Percentiles rank a stretch among this genome's conserved stretches.
phyloP scores from a whole-genome alignment of 352 stramenopile genomes.

The Pythium periplocum region DNA sequence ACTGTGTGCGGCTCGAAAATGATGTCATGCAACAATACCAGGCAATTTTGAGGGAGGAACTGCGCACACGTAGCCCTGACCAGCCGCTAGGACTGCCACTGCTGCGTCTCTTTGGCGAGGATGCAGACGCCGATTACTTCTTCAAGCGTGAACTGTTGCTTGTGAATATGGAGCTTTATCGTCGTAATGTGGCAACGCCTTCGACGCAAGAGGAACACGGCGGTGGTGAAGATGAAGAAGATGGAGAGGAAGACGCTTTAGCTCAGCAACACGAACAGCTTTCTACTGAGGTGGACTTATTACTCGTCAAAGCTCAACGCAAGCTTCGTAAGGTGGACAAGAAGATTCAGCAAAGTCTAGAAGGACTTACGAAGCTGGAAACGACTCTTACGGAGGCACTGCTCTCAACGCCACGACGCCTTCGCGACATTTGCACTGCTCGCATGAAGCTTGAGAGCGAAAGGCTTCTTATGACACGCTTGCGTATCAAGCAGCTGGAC shows the following conservation, averaged over 20 bases:
- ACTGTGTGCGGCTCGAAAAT: constrained; percentile 28
- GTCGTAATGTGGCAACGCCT: constrained; percentile 1
- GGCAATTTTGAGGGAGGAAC: constrained; percentile 16
- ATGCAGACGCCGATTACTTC: constrained; percentile 38
- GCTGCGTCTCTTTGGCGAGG: constrained; percentile 37
- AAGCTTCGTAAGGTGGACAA: constrained; percentile 57
- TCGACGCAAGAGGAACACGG: constrained; percentile 10
- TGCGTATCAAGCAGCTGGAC: constrained; percentile 35
- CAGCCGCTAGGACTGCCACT: constrained; percentile 11
- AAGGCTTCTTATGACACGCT: constrained; percentile 24
- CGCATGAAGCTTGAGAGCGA: constrained; percentile 29
- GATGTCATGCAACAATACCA: constrained; percentile 33
- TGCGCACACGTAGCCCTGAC: constrained; percentile 9
- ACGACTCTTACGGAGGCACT: too few relatives aligned
- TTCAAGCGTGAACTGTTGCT: constrained; percentile 42
- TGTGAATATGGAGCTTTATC: constrained; percentile 23
- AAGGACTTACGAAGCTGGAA: constrained; percentile 25
- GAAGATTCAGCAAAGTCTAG: constrained; percentile 28
- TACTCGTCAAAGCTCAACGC: constrained; percentile 30
- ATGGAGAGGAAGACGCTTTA: neutral
- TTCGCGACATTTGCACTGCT: constrained; percentile 21
- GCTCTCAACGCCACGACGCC: too few relatives aligned
- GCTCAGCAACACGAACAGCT: constrained; percentile 2
- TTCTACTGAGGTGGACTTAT: constrained; percentile 11
- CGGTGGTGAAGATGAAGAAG: constrained; percentile 2